Base-by-base conservation (phyloP, 257 asterid species). In the Jaltomata sinuosa region DNA sequence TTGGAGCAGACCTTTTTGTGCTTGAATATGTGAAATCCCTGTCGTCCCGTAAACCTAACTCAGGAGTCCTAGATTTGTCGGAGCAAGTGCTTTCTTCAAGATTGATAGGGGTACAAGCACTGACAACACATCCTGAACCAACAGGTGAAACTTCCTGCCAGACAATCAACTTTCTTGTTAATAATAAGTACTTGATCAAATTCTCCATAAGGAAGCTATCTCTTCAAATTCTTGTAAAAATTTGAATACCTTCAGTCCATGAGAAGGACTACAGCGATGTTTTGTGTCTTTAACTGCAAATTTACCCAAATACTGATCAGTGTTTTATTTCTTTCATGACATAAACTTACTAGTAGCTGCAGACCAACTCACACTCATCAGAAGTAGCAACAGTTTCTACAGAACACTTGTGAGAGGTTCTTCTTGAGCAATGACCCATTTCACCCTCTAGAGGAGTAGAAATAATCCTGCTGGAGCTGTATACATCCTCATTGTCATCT, bases 351-450 rank as follows among this genome's bases (percentile, higher is more conserved):
- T 64, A 77, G 47, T 15, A 67, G 38, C 59, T 38, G 45, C 72
- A 45, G 47, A 83, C 54, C 14, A 85, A 89, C 97, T 92, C 87
- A 94, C 98, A 84, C 84, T 91, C 96, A 90, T 89, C 94, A 69
- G 95, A 94, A 87, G 95, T 89, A 59, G 93, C 93, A 87, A 88
- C 91, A 86, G 90, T 93, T 92, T 94, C 98, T 22, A 71, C 87
- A 38, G 88, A 89, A 88, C 68, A 79, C 71, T 83, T 81, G 72
- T 80, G 84, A 65, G 49, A 80, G 81, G 83, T 83, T 87, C 88
- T 87, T 65, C 62, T 88, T 21, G 91, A 86, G 82, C 81, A 81
- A 82, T 78, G 53, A n/a, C 84, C 88, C 78, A 91, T 92, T 40
- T 85, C 89, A 68, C 81, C 85, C 87, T 92, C 97, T 84, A 71